Percentiles rank a stretch among this genome's conserved stretches.
These are phyloP conservation scores for Cutaneotrichosporon sp. DNA, from an alignment of 1,284 basidiomycete genomes.

Conservation along the genomic window DNA sequence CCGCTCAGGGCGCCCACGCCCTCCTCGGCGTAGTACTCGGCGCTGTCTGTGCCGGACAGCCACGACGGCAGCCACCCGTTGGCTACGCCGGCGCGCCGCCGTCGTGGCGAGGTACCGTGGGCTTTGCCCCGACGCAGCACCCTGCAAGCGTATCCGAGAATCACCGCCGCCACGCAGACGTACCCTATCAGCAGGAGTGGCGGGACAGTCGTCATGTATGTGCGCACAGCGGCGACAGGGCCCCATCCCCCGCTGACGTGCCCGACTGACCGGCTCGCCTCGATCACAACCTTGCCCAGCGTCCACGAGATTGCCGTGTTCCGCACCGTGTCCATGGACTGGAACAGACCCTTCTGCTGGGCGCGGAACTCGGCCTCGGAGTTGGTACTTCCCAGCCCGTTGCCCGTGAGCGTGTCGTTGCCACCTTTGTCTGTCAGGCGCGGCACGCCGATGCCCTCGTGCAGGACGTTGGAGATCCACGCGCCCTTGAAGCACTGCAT, in stretches of 20 bases:
- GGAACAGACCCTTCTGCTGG: slow-evolving; percentile 75
- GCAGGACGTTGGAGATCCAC: slow-evolving; percentile 93
- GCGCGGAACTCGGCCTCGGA: slow-evolving; percentile 69
- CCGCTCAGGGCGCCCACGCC: slow-evolving; percentile 36
- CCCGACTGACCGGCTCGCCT: slow-evolving; percentile 69
- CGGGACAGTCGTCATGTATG: not conserved
- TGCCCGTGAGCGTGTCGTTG: slow-evolving; percentile 52
- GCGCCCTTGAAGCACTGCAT: slow-evolving; percentile 99
- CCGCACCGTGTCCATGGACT: slow-evolving; percentile 83
- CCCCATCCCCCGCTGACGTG: not conserved
- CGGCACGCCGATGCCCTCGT: slow-evolving; percentile 93
- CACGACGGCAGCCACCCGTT: no score
- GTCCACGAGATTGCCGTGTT: slow-evolving; percentile 97
- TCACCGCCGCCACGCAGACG: not conserved
- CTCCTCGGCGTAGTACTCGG: no score
- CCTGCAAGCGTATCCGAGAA: no score
- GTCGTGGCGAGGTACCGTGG: no score
- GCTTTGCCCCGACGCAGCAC: no score
- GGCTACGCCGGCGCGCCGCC: no score
- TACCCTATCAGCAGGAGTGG: not conserved
- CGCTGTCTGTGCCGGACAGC: no score
- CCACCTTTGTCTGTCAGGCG: slow-evolving; percentile 80
- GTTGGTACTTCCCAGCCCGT: slow-evolving; percentile 50
- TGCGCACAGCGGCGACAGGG: not conserved
- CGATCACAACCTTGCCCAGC: slow-evolving; percentile 94